Percentiles rank a stretch among this genome's conserved stretches.
Evolutionary conservation across 345 rosid species (phyloP).

Genomic region (Syzygium oleosum): DNA sequence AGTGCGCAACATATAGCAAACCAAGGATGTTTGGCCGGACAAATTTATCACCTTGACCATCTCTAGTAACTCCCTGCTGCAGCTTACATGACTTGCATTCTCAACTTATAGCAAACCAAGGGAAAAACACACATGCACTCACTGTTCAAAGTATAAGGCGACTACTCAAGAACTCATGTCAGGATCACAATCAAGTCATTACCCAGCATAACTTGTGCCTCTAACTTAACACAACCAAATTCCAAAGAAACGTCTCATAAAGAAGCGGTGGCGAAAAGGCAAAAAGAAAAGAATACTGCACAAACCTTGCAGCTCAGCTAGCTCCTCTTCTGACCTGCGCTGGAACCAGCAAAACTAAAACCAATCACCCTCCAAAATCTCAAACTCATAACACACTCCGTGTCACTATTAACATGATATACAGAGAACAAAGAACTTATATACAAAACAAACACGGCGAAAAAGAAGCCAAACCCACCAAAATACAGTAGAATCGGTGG

Average conservation of each 20-base stretch:
- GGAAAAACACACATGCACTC: not conserved
- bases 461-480: conserved; percentile 56
- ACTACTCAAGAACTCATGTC: not conserved
- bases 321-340: conserved; percentile 99
- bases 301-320: conserved; percentile 80
- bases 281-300: not conserved
- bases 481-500: conserved; percentile 71
- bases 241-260: not conserved
- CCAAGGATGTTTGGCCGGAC: not conserved
- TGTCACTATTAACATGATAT: not conserved
- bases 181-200: not conserved
- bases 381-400: not conserved
- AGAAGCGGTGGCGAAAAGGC: not conserved
- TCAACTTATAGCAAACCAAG: not conserved
- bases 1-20: not conserved
- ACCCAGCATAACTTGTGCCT: not conserved
- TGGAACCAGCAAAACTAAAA: conserved; percentile 40
- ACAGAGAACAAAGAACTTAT: not conserved
- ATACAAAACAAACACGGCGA: not conserved
- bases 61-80: not conserved
- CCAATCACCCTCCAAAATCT: conserved; percentile 21
- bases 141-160: not conserved
- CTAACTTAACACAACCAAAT: not conserved
- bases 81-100: not conserved
- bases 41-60: not conserved